Percentiles rank a stretch among this genome's conserved stretches.
Conservation (phyloP, 306 rosid genomes). For the Malus domestica region DNA sequence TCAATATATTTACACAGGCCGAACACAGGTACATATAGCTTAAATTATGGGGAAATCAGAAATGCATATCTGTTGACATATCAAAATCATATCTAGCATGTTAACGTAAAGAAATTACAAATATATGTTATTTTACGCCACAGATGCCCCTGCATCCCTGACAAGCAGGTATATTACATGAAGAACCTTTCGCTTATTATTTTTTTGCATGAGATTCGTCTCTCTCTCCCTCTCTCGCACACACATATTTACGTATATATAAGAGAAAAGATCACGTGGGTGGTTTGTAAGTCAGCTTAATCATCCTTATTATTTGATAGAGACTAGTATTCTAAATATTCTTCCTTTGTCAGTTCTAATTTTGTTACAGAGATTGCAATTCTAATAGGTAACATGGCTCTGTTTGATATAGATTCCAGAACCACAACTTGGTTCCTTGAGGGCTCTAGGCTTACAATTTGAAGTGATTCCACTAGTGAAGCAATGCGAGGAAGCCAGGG, state of each 20-base stretch:
- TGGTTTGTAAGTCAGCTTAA: background rate
- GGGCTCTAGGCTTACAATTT: slow-evolving; percentile 61
- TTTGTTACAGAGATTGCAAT: background rate
- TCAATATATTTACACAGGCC: slow-evolving; percentile 79
- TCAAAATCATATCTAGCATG: background rate
- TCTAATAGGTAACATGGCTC: slow-evolving; percentile 15
- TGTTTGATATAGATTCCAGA: slow-evolving; percentile 51
- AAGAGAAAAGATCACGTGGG: background rate
- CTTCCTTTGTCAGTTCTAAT: background rate
- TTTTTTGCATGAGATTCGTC: background rate
- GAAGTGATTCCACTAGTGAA: slow-evolving; percentile 69
- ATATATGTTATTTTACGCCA: background rate
- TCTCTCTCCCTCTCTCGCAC: background rate
- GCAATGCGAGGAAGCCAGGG: slow-evolving; percentile 69
- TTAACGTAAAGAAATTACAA: background rate
- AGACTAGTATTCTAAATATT: background rate
- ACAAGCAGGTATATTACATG: background rate
- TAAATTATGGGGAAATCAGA: background rate
- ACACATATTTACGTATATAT: no score
- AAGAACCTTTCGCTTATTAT: background rate
- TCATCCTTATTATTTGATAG: background rate
- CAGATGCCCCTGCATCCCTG: background rate
- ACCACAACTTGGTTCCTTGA: slow-evolving; percentile 60
- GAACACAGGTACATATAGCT: slow-evolving; percentile 46
- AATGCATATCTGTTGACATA: background rate